A percentile compares a stretch with the other conserved stretches of the same genome.
These are phyloP conservation scores for Ceratocystis colombiana DNA, from an alignment of 2,329 filamentous ascomycete species.

Conservation along the genomic window DNA sequence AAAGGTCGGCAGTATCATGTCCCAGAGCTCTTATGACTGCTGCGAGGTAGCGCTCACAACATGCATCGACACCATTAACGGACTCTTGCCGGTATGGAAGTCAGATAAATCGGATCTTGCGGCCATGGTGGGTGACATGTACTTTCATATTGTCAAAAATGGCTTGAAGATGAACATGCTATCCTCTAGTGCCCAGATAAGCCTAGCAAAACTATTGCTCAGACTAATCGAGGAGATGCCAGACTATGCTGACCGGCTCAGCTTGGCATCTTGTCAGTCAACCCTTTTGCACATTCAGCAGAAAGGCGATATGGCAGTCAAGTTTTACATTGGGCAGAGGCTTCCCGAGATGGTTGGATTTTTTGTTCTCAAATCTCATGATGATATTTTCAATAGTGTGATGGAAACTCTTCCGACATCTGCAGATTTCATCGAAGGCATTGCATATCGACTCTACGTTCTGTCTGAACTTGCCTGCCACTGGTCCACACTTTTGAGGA, in stretches of 20 bases:
- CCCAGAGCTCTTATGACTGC: constrained; percentile 52
- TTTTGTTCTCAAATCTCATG: constrained; percentile 74
- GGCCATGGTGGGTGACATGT: constrained; percentile 63
- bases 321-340: constrained; percentile 60
- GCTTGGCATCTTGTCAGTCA: constrained; percentile 52
- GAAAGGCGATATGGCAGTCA: constrained; percentile 57
- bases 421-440: constrained; percentile 63
- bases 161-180: constrained; percentile 58
- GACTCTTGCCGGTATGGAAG: constrained; percentile 54
- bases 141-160: constrained; percentile 62
- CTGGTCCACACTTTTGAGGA: constrained; percentile 78
- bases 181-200: constrained; percentile 57
- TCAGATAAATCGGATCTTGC: constrained; percentile 49
- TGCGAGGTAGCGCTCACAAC: constrained; percentile 63
- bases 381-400: constrained; percentile 74
- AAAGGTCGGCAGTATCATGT: constrained; percentile 43
- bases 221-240: constrained; percentile 56
- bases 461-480: constrained; percentile 65
- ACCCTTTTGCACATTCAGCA: constrained; percentile 64
- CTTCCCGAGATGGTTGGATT: constrained; percentile 67
- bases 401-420: constrained; percentile 68
- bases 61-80: constrained; percentile 57
- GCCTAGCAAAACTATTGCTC: constrained; percentile 59
- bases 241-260: constrained; percentile 52
- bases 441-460: constrained; percentile 70